A percentile compares a stretch with the other conserved stretches of the same genome.
Conservation (phyloP, 2,329 filamentous ascomycete genomes). For the Lithohypha guttulata region DNA sequence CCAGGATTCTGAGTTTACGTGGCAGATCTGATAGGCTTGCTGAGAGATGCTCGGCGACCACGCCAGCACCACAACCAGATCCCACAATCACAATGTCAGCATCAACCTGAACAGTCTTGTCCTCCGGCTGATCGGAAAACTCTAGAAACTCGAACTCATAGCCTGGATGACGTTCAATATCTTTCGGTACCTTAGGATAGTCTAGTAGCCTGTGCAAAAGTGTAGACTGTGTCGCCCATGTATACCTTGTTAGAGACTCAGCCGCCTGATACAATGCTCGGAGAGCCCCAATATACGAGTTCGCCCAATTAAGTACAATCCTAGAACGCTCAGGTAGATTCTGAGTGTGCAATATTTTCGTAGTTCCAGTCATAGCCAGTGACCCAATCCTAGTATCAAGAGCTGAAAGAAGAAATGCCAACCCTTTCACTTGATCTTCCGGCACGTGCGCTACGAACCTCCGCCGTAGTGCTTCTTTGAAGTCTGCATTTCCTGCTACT, state of each 20-base stretch:
- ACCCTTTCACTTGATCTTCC: conserved; percentile 36
- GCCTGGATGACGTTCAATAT: conserved; percentile 41
- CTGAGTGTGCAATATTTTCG: conserved; percentile 44
- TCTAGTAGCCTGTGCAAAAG: conserved; percentile 41
- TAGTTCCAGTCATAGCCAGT: conserved; percentile 46
- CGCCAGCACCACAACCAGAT: conserved; percentile 75
- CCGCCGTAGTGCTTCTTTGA: conserved; percentile 39
- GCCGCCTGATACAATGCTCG: conserved; percentile 41
- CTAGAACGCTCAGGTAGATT: conserved; percentile 43
- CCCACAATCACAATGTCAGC: conserved; percentile 79
- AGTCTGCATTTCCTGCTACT: conserved; percentile 34
- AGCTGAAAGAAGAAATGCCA: conserved; percentile 42
- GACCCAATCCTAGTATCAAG: conserved; percentile 47
- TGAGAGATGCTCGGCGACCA: conserved; percentile 35
- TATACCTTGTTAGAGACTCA: conserved; percentile 39
- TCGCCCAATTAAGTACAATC: conserved; percentile 44
- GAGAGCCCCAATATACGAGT: conserved; percentile 42
- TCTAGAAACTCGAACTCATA: conserved; percentile 49
- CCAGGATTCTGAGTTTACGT: conserved; percentile 53
- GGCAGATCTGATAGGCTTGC: conserved; percentile 71
- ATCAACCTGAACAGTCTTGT: conserved; percentile 41
- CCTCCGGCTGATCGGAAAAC: conserved; percentile 44
- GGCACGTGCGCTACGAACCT: conserved; percentile 41
- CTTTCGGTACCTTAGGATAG: conserved; percentile 44
- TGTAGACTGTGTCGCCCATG: conserved; percentile 44